Evolutionary conservation across 768 basidiomycete genomes (phyloP), one percentile per base, ranked within the genome.

Genomic region (Mrakia blollopis): DNA sequence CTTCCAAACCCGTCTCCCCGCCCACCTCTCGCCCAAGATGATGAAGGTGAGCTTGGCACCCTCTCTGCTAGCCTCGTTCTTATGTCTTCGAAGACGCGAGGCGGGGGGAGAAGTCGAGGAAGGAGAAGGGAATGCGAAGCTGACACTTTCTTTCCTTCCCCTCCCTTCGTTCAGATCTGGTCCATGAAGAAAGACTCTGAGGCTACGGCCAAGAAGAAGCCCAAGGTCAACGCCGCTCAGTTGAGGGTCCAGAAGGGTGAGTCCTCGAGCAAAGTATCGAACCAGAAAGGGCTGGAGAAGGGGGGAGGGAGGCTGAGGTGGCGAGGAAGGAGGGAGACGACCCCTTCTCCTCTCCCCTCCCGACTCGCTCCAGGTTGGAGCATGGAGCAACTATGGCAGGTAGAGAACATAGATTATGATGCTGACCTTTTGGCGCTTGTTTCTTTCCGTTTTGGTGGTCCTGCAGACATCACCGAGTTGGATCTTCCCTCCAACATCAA

Each of bases 121-220:
- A 16, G 14, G 14, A 6, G 23, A 28, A 57, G n/a, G 57, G 1
- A n/a, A 25, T 44, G 9, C 62, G 23, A 39, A 68, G 65, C 65
- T 68, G 65, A 68, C 65, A 39, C 2, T 25, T 16, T 39, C 11
- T 23, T n/a, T 39, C 16, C 63, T 35, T 41, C 65, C 14, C 25
- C 37, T 41, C 65, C 39, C 3, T 5, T 25, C 32, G 44, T 41
- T 18, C 78, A 99, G 97, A 98, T 99, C 82, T 98, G 97, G 91
- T 93, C 91, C 80, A 94, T 99, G 91, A 98, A 98, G 90, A 98
- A 98, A 90, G 92, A 91, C 81, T 94, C 98, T 87, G 93, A 98
- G 82, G 92, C 92, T 75, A 94, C 94, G 74, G 91, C 93, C 9
- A 98, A 94, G 91, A 96, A 90, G 89, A 93, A 91, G 87, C 97